Evolutionary conservation across 805 yeast genomes (phyloP).

Genomic region (Candida arabinofermentans): DNA sequence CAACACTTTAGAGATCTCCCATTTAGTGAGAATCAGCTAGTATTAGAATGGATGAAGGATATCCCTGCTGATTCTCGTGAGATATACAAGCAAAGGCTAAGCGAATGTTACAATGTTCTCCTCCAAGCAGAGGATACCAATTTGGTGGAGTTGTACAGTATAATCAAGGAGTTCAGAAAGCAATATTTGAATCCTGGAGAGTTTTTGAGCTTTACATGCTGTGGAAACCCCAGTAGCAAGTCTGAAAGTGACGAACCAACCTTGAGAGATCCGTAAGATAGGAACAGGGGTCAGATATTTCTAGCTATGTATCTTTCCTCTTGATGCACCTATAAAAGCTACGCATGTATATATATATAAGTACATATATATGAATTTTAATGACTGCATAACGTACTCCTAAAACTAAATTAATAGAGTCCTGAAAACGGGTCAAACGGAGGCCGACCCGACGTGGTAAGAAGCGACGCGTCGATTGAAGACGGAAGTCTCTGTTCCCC

Average conservation of each 20-base stretch:
- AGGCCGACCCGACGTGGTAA: too few species aligned
- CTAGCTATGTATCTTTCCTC: too few species aligned
- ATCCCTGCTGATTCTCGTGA: conserved; percentile 8
- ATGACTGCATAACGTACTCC: too few species aligned
- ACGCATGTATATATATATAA: too few species aligned
- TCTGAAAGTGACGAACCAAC: not conserved
- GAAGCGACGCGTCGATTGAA: too few species aligned
- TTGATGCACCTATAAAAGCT: too few species aligned
- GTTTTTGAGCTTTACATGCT: conserved; percentile 3
- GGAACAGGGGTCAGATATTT: too few species aligned
- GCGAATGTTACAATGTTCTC: conserved; percentile 4
- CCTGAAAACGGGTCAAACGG: too few species aligned
- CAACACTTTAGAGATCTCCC: conserved; percentile 14
- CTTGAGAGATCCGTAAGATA: not conserved
- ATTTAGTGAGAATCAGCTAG: conserved; percentile 8
- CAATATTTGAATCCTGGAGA: conserved; percentile 1
- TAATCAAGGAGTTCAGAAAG: conserved; percentile 7
- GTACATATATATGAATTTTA: too few species aligned
- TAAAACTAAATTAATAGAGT: too few species aligned
- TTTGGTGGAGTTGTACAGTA: conserved; percentile 6
- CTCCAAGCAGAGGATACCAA: conserved; percentile 4
- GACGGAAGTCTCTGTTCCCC: too few species aligned
- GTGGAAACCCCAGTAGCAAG: conserved; percentile 1
- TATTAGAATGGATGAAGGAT: conserved; percentile 11
- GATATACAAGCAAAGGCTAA: conserved; percentile 8